Base-by-base conservation (phyloP, 2,329 filamentous ascomycete species). In the Aureobasidium zeae region DNA sequence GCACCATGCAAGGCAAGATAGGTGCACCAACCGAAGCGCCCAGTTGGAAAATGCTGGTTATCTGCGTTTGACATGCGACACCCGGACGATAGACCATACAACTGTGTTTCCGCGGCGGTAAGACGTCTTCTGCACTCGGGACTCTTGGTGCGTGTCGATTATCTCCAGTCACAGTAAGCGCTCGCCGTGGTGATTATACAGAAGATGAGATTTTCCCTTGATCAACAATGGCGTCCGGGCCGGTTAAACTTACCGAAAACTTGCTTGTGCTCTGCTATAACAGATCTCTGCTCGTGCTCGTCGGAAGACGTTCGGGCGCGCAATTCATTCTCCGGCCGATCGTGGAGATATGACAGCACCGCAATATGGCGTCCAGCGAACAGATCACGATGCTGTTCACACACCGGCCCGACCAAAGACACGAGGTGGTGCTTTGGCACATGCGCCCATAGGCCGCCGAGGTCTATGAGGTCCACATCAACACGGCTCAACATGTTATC, bases 161-260 rank as follows among this genome's bases (percentile, higher is more conserved):
- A 25, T 8, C 17, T 31, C 28, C 11, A 19, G 28, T 13, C 29
- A 25, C 24, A 16, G 35, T 22, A n/a, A n/a, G n/a, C n/a, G n/a
- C n/a, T n/a, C n/a, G n/a, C n/a, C n/a, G n/a, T n/a, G n/a, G n/a
- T n/a, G n/a, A n/a, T n/a, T n/a, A n/a, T n/a, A n/a, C n/a, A n/a
- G n/a, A n/a, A n/a, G n/a, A n/a, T n/a, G n/a, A n/a, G n/a, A n/a
- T n/a, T n/a, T n/a, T n/a, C n/a, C 15, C 15, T 12, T 15, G 30
- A 43, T 43, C 39, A 43, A 43, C 39, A 43, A 43, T 30, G 39
- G 39, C 11, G 15, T 13, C 22, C 29, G 29, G 29, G 13, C 29
- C 29, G 25, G 29, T 10, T 21, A 28, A 43, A 43, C 15, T 11
- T 43, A 43, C 39, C 39, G 21, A 13, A 20, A 15, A 32, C 9